Conservation (phyloP, 2,329 filamentous ascomycete genomes). For the Gnomoniopsis smithogilvyi region DNA sequence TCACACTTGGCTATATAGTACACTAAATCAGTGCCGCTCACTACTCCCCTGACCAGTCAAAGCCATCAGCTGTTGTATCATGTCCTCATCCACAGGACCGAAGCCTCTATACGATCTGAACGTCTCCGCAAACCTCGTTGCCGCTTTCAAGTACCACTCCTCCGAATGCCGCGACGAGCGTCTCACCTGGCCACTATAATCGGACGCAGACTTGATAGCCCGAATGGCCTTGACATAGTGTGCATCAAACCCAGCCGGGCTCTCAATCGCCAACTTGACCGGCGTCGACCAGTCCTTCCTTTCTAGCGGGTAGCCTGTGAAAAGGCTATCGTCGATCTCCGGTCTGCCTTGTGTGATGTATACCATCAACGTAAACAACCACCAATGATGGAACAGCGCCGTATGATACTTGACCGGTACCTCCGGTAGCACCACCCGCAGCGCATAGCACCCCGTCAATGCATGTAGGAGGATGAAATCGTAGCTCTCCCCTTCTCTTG, state of each 20-base stretch:
- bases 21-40: neutral
- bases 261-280: neutral
- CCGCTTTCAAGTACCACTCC: neutral
- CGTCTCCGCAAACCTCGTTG: neutral
- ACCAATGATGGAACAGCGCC: neutral
- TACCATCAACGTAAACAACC: neutral
- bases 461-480: no score
- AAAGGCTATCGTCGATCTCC: neutral
- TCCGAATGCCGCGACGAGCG: neutral
- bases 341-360: neutral
- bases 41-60: neutral
- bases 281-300: neutral
- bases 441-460: no score
- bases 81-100: no score
- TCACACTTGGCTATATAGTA: no score
- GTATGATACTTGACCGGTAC: neutral
- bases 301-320: neutral
- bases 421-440: no score
- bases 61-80: neutral
- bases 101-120: neutral
- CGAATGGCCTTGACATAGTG: conserved; percentile 2
- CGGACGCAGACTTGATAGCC: neutral
- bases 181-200: neutral
- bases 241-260: neutral
- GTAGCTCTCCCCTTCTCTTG: no score